Conservation (phyloP, 495 filamentous ascomycete genomes). For the Hypoxylon lienhwacheense region DNA sequence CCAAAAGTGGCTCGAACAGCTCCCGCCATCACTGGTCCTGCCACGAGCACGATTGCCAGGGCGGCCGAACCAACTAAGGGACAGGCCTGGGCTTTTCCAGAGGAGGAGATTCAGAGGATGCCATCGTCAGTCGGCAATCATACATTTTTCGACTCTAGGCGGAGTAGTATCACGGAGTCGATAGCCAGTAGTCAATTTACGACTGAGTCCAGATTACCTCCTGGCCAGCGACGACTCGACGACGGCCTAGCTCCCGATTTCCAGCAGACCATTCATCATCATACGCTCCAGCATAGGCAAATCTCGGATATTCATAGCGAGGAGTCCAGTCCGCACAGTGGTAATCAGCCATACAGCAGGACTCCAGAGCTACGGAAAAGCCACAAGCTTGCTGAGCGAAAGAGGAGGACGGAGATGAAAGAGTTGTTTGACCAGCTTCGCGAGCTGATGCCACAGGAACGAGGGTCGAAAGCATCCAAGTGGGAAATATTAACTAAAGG, state of each 20-base stretch:
- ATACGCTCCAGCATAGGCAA: conserved; percentile 74
- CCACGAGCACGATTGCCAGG: conserved; percentile 74
- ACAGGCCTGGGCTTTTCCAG: conserved; percentile 80
- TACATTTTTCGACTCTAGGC: conserved; percentile 64
- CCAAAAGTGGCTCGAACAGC: conserved; percentile 62
- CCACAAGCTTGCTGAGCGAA: conserved; percentile 94
- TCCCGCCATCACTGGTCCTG: conserved; percentile 74
- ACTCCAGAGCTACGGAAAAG: conserved; percentile 94
- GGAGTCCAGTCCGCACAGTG: conserved; percentile 52
- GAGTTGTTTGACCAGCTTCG: conserved; percentile 88
- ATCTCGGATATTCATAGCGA: conserved; percentile 67
- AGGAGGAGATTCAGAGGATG: conserved; percentile 62
- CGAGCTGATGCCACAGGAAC: conserved; percentile 76
- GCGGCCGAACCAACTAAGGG: conserved; percentile 80
- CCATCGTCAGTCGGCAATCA: conserved; percentile 50
- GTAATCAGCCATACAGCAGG: conserved; percentile 80
- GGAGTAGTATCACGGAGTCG: conserved; percentile 73
- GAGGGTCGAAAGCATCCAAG: conserved; percentile 94
- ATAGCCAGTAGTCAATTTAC: conserved; percentile 74
- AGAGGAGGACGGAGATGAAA: conserved; percentile 98
- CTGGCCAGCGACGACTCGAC: conserved; percentile 67
- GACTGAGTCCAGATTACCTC: conserved; percentile 66
- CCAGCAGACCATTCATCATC: conserved; percentile 64
- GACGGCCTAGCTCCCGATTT: conserved; percentile 52
- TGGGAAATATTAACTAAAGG: conserved; percentile 99